Percentiles rank a stretch among this genome's conserved stretches.
phyloP scores from a whole-genome alignment of 2,329 filamentous ascomycete genomes.

The Talaromyces sp. region DNA sequence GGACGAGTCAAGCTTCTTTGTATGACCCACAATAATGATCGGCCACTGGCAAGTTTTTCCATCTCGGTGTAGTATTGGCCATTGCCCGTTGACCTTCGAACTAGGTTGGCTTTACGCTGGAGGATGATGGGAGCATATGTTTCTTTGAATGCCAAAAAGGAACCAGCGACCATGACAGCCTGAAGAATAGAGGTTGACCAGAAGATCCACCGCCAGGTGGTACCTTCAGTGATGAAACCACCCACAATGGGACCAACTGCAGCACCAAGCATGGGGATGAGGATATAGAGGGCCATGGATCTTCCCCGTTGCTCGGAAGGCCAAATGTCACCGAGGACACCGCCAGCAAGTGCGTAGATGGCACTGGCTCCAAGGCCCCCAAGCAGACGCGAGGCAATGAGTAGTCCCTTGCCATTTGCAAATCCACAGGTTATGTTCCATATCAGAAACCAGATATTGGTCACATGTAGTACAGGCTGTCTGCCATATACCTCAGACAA shows the following conservation, averaged over 20 bases:
- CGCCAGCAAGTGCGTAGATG: constrained; percentile 45
- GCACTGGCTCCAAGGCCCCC: constrained; percentile 54
- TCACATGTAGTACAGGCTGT: constrained; percentile 41
- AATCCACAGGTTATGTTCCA: constrained; percentile 51
- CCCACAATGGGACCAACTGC: constrained; percentile 57
- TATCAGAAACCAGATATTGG: constrained; percentile 46
- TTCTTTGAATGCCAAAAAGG: constrained; percentile 37
- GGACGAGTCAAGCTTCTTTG: constrained; percentile 52
- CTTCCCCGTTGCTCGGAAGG: constrained; percentile 53
- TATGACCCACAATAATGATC: constrained; percentile 43
- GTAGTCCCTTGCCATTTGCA: constrained; percentile 47
- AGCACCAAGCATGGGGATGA: constrained; percentile 39
- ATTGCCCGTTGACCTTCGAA: constrained; percentile 42
- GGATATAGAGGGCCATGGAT: constrained; percentile 55
- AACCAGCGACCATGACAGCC: constrained; percentile 10
- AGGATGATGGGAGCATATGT: constrained; percentile 43
- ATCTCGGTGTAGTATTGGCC: constrained; percentile 23
- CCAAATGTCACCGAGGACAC: constrained; percentile 50
- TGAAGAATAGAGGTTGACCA: constrained; percentile 13
- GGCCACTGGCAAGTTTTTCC: constrained; percentile 30
- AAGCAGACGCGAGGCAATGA: constrained; percentile 45
- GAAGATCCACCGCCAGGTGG: constrained; percentile 22
- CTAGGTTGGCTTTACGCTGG: constrained; percentile 31
- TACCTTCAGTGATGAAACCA: constrained; percentile 52
- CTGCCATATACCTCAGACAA: constrained; percentile 49